Evolutionary conservation across 2,329 filamentous ascomycete species (phyloP).

Genomic region (Xylariaceae sp.): DNA sequence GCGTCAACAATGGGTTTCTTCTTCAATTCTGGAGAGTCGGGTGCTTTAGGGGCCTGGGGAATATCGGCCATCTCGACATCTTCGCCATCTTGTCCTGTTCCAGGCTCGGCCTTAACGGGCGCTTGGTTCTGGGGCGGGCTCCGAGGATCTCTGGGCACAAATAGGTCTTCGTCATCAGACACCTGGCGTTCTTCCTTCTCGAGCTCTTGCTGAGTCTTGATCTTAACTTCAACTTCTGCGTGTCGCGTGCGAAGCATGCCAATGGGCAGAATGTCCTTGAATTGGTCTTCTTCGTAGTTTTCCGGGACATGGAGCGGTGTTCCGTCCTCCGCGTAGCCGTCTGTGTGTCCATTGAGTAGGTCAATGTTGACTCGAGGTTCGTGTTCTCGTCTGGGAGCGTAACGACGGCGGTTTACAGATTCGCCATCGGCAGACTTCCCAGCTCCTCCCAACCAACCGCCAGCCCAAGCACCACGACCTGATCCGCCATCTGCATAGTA

Average conservation of each 20-base stretch:
- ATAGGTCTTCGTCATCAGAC: constrained; percentile 43
- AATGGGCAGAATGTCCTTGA: constrained; percentile 44
- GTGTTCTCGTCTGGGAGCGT: constrained; percentile 38
- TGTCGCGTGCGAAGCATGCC: constrained; percentile 53
- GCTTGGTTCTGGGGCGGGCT: constrained; percentile 27
- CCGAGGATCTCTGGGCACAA: constrained; percentile 36
- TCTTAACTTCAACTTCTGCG: constrained; percentile 49
- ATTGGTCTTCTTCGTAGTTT: constrained; percentile 23
- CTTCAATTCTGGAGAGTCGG: constrained; percentile 31
- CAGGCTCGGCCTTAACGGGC: constrained; percentile 44
- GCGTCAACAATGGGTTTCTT: constrained; percentile 26
- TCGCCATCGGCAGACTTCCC: constrained; percentile 28
- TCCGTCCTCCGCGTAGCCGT: constrained; percentile 41
- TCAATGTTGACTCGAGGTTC: constrained; percentile 55
- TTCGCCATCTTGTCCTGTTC: constrained; percentile 33
- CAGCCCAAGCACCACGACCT: constrained; percentile 15
- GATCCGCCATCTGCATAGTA: constrained; percentile 20
- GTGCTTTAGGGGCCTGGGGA: constrained; percentile 31
- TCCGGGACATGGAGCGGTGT: constrained; percentile 41
- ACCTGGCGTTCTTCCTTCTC: constrained; percentile 48
- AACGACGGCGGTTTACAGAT: constrained; percentile 36
- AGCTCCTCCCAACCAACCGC: constrained; percentile 13
- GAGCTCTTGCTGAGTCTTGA: constrained; percentile 55
- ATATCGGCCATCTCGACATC: constrained; percentile 41
- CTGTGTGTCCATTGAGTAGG: constrained; percentile 43